Evolutionary conservation across 169 alveolate genomes (phyloP), one percentile per base, ranked within the genome.

Genomic region (Perkinsus olseni): DNA sequence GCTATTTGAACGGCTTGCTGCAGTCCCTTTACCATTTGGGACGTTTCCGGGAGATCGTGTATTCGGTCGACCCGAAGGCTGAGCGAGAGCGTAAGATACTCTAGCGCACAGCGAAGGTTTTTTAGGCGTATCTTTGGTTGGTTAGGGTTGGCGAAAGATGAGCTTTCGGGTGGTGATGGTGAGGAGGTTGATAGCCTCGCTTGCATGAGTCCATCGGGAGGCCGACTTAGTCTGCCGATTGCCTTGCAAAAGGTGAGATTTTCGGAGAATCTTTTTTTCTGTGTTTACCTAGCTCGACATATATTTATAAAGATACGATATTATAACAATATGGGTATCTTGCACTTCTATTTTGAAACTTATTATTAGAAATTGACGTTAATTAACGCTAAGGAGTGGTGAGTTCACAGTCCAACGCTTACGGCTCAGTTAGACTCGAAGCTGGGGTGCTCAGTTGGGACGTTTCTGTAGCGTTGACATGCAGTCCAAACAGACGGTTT

Each of bases 1-100:
- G 99, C 96, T 99, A 99, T 95, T 98, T 99, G 99, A 99, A 98
- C 95, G 99, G 99, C 45, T 96, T 99, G 45, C 96, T 99, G 90
- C 99, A 99, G 96, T 97, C 99, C 92, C 96, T 99, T 11, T 99
- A 97, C 94, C 99, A 99, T 98, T 98, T 98, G 38, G 99, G 99
- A 28, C 96, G 98, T 74, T 99, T 99, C 95, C 96, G 99, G 92
- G 97, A 98, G 92, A 98, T 98, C 21, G 98, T 97, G 13, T 97
- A 97, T 94, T 94, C 95, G 92, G 94, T 97, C 17, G 62, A 45
- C 17, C 62, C 62, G 6, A 45, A 17, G 94, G 93, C 95, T 6
- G 62, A 45, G 62, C 62, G 62, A 45, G 62, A 45, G 17, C 62
- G 62, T 45, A 45, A 17, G 62, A 45, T 10, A 10, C 62, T 45